Base-by-base conservation (phyloP, 345 rosid species). In the Arabidopsis arenosa region DNA sequence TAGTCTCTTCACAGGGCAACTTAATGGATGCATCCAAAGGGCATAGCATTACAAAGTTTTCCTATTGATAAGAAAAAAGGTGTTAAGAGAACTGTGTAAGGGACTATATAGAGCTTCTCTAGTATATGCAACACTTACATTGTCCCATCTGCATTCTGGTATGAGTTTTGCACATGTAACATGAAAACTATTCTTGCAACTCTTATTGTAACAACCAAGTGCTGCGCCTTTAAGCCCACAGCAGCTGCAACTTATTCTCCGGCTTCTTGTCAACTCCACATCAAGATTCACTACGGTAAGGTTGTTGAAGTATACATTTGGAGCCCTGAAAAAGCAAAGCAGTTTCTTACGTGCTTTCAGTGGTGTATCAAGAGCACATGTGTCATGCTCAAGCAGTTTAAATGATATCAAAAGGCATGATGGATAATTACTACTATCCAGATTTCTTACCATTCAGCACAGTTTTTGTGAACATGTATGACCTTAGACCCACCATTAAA, bases 171-270 rank as follows among this genome's bases (percentile, higher is more conserved):
- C 97, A 81, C 97, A 89, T 9, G 94, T 75, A 54, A 89, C 81
- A 77, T 91, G 97, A 73, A 89, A 91, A 66, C 94, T 91, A 73
- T 81, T 89, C 59, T 84, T 83, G 77, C 97, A 91, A 79, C 78
- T 84, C 70, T 83, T 80, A 76, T 88, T 93, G 80, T 85, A 95
- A 82, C 99, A 92, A 39, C 99, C 98, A 70, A 95, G 91, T 18
- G 96, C 92, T 64, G 99, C 99, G 45, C 99, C 97, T 83, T 92
- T 95, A 75, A 86, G 85, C 43, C 91, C 93, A 68, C 99, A 95
- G 72, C 85, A 81, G 78, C 88, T 79, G 75, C 97, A 95, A 73
- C 72, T 87, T 53, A 95, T 90, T 80, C 88, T 86, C 62, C 76
- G 75, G 69, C 97, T 89, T 85, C 99, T 90, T 68, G 88, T 81